Base-by-base conservation (phyloP, 257 asterid species). In the Fraxinus americana region DNA sequence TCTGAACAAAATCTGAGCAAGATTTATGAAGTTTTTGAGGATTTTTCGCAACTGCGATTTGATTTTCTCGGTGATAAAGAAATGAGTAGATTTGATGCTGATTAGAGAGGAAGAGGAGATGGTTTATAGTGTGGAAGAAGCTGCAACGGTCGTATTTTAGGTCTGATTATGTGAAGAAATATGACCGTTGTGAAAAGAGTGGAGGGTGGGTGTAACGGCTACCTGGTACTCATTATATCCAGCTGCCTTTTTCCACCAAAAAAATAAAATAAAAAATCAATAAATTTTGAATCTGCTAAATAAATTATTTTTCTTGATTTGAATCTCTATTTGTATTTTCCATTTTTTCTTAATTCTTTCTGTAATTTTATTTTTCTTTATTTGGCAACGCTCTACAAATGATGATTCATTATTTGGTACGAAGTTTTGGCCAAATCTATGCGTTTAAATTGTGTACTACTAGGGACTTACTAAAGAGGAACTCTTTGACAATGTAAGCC, bases 121-220 rank as follows among this genome's bases (percentile, higher is more conserved):
- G 48, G 13, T 65, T 34, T 73, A 79, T 74, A 21, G 2, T 72
- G 65, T 19, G 75, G 54, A 19, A 39, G 29, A 39, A 36, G 23
- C 17, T n/a, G 77, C 79, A 85, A 85, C 88, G 88, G 85, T 84
- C 83, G 63, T 72, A 79, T 81, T 78, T 57, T 45, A 45, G 7
- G 17, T 45, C 54, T 45, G 54, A 45, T 1, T 57, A 72, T 78
- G 16, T 61, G 74, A 21, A 80, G 81, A 77, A 78, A 82, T 76
- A 63, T 79, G 81, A 74, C 88, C 88, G 88, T 85, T 84, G 72
- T 73, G 71, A 50, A 79, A 78, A 1, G 23, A 17, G 5, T 16
- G 34, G 50, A 30, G n/a, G n/a, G n/a, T n/a, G 27, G 50, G 21
- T 75, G 83, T 19, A 84, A 81, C 82, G 85, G 85, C 73, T 81